Percentiles rank a stretch among this genome's conserved stretches.
Conservation (phyloP, 177 flowering plant genomes). For the Vitis hybrid region DNA sequence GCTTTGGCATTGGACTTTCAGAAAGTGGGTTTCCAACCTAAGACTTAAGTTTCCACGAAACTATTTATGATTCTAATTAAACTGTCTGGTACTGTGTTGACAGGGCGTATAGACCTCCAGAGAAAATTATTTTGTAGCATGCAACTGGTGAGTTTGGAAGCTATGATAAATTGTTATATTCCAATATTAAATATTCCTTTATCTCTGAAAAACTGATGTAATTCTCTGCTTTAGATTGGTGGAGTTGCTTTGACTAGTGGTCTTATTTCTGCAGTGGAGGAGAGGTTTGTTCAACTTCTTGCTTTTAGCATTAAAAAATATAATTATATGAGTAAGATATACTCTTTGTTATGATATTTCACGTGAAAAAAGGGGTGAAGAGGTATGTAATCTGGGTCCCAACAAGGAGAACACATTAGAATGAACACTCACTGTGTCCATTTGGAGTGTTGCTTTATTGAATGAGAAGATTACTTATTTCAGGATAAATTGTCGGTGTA, state of each 20-base stretch:
- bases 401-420: neutral
- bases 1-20: no score
- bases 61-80: neutral
- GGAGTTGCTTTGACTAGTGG: slow-evolving; percentile 89
- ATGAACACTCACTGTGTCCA: neutral
- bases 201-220: slow-evolving; percentile 16
- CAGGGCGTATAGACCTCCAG: slow-evolving; percentile 96
- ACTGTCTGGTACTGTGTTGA: slow-evolving; percentile 9
- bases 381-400: neutral
- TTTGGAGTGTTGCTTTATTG: no score
- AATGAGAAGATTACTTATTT: no score
- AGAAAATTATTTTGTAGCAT: slow-evolving; percentile 94
- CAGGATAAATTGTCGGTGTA: no score
- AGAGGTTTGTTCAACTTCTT: slow-evolving; percentile 53
- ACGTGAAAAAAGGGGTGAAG: neutral
- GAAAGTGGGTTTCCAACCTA: no score
- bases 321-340: neutral
- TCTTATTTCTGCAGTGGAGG: slow-evolving; percentile 85
- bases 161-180: neutral
- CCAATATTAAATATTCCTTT: neutral
- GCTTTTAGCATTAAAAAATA: neutral
- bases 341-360: neutral
- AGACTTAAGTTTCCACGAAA: no score
- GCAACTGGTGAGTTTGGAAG: slow-evolving; percentile 70
- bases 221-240: slow-evolving; percentile 65